These are phyloP conservation scores for Coriaria nepalensis DNA, from an alignment of 306 rosid species.

Conservation along the genomic window DNA sequence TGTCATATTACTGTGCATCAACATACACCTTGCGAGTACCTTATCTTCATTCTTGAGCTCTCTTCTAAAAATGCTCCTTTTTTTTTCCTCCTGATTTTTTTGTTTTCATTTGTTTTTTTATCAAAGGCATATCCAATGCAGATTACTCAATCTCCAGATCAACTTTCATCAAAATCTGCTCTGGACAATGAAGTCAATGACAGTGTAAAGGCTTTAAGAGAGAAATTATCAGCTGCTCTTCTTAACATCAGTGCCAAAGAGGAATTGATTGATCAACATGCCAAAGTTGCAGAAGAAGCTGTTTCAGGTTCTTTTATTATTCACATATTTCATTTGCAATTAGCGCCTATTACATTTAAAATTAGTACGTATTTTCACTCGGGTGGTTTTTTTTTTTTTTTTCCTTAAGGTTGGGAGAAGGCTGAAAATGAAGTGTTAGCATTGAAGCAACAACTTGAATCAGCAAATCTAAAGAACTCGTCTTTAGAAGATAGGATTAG, in stretches of 20 bases:
- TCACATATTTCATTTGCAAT: too few relatives aligned
- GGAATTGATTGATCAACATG: constrained; percentile 61
- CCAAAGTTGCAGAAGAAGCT: constrained; percentile 86
- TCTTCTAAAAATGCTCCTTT: too few relatives aligned
- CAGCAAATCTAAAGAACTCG: constrained; percentile 43
- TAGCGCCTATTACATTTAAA: too few relatives aligned
- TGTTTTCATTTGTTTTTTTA: constrained; percentile 16
- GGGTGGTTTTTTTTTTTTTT: neutral
- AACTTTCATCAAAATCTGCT: constrained; percentile 41
- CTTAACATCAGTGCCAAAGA: constrained; percentile 52
- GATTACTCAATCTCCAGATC: constrained; percentile 41
- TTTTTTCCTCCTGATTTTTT: neutral
- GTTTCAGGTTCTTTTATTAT: constrained; percentile 34
- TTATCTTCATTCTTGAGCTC: too few relatives aligned
- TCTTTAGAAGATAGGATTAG: constrained; percentile 56
- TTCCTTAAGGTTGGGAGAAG: constrained; percentile 62
- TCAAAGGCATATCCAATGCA: constrained; percentile 42
- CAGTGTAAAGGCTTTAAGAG: constrained; percentile 34
- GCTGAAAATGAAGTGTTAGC: constrained; percentile 49
- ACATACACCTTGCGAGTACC: too few relatives aligned
- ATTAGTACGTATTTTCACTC: too few relatives aligned
- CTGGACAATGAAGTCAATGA: constrained; percentile 30
- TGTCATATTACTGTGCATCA: too few relatives aligned
- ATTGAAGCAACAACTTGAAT: constrained; percentile 51
- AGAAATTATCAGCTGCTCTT: constrained; percentile 54